Conservation (phyloP, 805 yeast species). For the Starmerella davenportii region DNA sequence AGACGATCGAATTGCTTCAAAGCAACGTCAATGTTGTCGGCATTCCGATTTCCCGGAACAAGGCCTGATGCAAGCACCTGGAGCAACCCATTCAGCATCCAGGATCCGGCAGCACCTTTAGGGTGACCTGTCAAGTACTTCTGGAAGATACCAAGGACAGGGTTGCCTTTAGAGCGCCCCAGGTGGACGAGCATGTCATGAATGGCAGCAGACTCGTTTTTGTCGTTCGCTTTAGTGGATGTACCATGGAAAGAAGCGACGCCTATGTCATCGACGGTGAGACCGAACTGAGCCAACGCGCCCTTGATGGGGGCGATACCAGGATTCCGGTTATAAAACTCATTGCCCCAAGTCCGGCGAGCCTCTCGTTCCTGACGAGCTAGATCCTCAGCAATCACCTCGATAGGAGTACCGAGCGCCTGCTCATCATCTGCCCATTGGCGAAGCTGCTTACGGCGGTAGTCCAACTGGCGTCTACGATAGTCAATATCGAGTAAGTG, state of each 20-base stretch:
- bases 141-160: constrained; percentile 96
- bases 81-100: constrained; percentile 98
- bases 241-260: constrained; percentile 99
- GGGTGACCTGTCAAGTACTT: constrained; percentile 99
- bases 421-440: constrained; percentile 71
- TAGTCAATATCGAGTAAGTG: constrained; percentile 58
- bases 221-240: constrained; percentile 94
- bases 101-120: constrained; percentile 99
- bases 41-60: constrained; percentile 97
- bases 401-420: constrained; percentile 61
- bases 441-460: constrained; percentile 59
- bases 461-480: constrained; percentile 77
- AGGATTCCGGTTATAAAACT: constrained; percentile 77
- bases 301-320: constrained; percentile 95
- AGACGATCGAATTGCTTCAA: constrained; percentile 75
- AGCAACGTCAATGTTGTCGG: constrained; percentile 79
- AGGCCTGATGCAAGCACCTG: constrained; percentile 83
- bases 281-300: constrained; percentile 81
- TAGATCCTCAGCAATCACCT: constrained; percentile 74
- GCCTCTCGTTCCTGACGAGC: constrained; percentile 72
- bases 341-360: constrained; percentile 86
- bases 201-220: constrained; percentile 88
- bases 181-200: constrained; percentile 84
- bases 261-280: constrained; percentile 84
- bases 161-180: constrained; percentile 95